A percentile compares a stretch with the other conserved stretches of the same genome.
phyloP scores from a whole-genome alignment of 2,329 filamentous ascomycete species.

The Botrytis medusae region DNA sequence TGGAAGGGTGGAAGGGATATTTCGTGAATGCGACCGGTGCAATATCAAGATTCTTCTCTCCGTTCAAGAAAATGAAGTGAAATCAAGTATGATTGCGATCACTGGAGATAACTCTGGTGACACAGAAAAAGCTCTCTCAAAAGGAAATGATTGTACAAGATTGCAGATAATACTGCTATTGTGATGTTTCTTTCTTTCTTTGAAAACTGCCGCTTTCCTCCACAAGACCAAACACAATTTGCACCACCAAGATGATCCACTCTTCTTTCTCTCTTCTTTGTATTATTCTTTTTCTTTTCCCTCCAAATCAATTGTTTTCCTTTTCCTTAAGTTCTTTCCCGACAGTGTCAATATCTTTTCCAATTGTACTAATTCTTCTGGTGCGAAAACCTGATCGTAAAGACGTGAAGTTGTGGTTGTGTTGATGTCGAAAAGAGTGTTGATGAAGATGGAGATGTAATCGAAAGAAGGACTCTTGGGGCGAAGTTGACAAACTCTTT shows the following conservation, averaged over 20 bases:
- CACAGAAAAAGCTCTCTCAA: constrained; percentile 35
- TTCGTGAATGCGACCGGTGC: constrained; percentile 39
- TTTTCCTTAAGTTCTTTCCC: constrained; percentile 7
- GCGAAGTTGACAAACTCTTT: constrained; percentile 21
- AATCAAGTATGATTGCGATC: constrained; percentile 43
- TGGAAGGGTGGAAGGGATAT: constrained; percentile 29
- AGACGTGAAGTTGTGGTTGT: background rate
- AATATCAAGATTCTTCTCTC: constrained; percentile 40
- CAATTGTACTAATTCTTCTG: background rate
- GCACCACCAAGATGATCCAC: constrained; percentile 19
- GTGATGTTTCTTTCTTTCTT: constrained; percentile 32
- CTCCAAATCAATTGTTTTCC: constrained; percentile 18
- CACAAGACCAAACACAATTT: constrained; percentile 19
- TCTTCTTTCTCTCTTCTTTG: constrained; percentile 18
- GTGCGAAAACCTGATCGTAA: background rate
- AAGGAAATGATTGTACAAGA: constrained; percentile 42
- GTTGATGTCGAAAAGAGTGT: constrained; percentile 7
- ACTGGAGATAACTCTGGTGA: constrained; percentile 39
- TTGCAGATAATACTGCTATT: constrained; percentile 37
- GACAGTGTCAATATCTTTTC: constrained; percentile 1
- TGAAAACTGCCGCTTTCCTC: constrained; percentile 29
- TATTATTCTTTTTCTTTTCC: constrained; percentile 15
- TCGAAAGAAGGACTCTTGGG: background rate
- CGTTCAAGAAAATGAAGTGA: constrained; percentile 40
- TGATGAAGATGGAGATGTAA: constrained; percentile 6